phyloP scores from a whole-genome alignment of 2,329 filamentous ascomycete genomes.

The Fonsecaea pugnacius region DNA sequence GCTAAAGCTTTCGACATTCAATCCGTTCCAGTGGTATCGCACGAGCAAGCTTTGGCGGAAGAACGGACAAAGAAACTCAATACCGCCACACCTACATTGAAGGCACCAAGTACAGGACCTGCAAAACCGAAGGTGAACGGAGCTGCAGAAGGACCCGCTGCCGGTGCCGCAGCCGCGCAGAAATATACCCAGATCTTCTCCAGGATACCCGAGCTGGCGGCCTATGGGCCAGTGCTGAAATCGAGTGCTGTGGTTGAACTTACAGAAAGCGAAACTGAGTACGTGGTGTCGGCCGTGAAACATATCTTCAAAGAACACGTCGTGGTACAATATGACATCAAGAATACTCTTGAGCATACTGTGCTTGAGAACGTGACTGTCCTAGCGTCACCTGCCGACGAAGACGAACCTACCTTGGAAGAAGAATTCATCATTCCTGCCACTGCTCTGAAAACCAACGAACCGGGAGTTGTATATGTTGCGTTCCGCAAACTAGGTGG shows the following conservation, averaged over 20 bases:
- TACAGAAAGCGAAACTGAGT: constrained; percentile 96
- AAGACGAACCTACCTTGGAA: constrained; percentile 70
- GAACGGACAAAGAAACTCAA: constrained; percentile 98
- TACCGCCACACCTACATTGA: constrained; percentile 87
- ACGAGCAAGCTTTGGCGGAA: constrained; percentile 94
- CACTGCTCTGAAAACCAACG: constrained; percentile 78
- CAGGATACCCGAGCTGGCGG: constrained; percentile 86
- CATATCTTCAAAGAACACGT: constrained; percentile 98
- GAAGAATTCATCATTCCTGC: constrained; percentile 95
- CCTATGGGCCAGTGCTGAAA: constrained; percentile 89
- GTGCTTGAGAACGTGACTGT: constrained; percentile 88
- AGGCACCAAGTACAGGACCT: constrained; percentile 81
- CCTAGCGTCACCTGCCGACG: constrained; percentile 76
- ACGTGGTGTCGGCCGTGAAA: constrained; percentile 91
- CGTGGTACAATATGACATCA: constrained; percentile 94
- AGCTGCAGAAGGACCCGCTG: constrained; percentile 75
- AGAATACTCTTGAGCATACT: constrained; percentile 92
- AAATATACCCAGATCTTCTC: constrained; percentile 87
- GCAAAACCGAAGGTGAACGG: constrained; percentile 70
- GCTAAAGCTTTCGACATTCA: constrained; percentile 85
- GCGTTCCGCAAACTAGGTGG: constrained; percentile 85
- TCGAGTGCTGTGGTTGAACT: constrained; percentile 84
- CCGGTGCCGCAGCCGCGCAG: constrained; percentile 74
- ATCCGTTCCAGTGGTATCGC: constrained; percentile 87
- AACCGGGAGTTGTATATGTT: constrained; percentile 92